Conservation (phyloP, 2,329 filamentous ascomycete genomes). For the Aspergillus viridinutans region DNA sequence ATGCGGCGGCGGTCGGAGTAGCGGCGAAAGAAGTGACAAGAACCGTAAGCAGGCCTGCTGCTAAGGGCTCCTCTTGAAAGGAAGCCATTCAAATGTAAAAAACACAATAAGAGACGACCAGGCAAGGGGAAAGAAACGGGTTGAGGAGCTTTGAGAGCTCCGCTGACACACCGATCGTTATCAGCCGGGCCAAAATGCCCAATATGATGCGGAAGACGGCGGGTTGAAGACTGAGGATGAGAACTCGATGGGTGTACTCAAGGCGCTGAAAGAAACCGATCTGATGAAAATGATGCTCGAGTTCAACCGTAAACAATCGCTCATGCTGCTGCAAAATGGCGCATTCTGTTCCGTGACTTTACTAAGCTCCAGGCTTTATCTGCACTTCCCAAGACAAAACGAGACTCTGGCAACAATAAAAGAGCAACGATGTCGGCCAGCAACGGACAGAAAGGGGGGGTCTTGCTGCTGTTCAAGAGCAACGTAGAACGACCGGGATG, state of each 20-base stretch:
- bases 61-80: slow-evolving; percentile 23
- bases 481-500: neutral
- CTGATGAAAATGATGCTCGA: neutral
- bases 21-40: slow-evolving; percentile 21
- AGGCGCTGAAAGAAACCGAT: neutral
- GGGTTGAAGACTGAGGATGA: neutral
- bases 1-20: slow-evolving; percentile 15
- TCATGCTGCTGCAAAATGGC: slow-evolving; percentile 16
- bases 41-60: slow-evolving; percentile 26
- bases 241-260: neutral
- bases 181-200: neutral
- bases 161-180: slow-evolving; percentile 1
- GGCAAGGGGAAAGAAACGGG: neutral
- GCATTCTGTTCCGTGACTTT: slow-evolving; percentile 11
- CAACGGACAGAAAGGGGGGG: slow-evolving; percentile 1
- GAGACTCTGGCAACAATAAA: neutral
- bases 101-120: neutral
- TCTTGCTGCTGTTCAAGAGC: neutral
- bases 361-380: neutral
- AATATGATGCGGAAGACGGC: neutral
- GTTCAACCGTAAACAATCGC: slow-evolving; percentile 4
- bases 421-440: neutral
- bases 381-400: neutral
- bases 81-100: slow-evolving; percentile 20
- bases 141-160: slow-evolving; percentile 3